Base-by-base conservation (phyloP, 306 rosid species). In the Datisca glomerata region DNA sequence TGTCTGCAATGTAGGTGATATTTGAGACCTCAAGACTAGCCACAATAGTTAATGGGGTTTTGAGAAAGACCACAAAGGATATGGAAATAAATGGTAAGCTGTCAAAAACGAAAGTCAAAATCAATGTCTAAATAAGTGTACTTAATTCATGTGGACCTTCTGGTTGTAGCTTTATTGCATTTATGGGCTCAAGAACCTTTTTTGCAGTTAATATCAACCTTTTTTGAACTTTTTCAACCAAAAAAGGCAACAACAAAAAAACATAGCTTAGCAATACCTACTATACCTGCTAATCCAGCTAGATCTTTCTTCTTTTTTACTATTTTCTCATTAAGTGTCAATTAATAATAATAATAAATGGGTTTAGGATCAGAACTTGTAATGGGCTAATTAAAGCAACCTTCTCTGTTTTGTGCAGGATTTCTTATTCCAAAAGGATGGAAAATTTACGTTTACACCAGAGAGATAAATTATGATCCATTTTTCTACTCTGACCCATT, bases 21-120 rank as follows among this genome's bases (percentile, higher is more conserved):
- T 75, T 80, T 61, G 98, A 91, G 86, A 80, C 98, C 61, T 80
- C 96, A n/a, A 84, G 98, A 56, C 49, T 91, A 70, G 98, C 98
- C 14, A 84, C 98, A 17, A 73, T 91, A 56, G 98, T 91, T 35
- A 91, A 91, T 55, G 98, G 98, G 52, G 96, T 91, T 13, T 42
- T 84, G 29, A 80, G 98, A 47, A 91, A 91, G 68, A 84, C 98
- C 53, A 73, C 98, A 22, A 53, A 75, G 47, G 98, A 91, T 18
- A 72, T 91, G 98, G 92, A 91, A 55, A 61, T 91, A 41, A 84
- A 80, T 44, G 96, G 98, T 91, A 56, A 53, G 89, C 66, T 51
- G 13, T 18, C 4, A 43, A 24, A 24, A 19, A 21, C 24, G 38
- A 22, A 22, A 31, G 12, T 13, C 35, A 31, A 4, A 5, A 65